Percentiles rank a stretch among this genome's conserved stretches.
phyloP scores from a whole-genome alignment of 768 basidiomycete genomes.

The Lentinula raphanica region DNA sequence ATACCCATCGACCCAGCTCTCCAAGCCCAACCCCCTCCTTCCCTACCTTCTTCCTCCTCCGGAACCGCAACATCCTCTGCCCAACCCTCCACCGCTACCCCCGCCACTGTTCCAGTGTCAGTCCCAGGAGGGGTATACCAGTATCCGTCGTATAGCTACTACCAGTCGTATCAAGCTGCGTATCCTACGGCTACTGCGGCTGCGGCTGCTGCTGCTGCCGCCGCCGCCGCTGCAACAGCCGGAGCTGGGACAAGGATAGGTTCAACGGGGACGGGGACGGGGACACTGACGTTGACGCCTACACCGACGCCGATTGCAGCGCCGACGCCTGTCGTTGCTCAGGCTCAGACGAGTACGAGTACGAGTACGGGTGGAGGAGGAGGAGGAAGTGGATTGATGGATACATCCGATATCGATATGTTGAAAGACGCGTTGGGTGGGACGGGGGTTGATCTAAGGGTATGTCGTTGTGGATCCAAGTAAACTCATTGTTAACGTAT shows the following conservation, averaged over 20 bases:
- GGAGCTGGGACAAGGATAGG: too few species aligned
- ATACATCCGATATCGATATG: constrained; percentile 55
- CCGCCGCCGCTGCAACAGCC: too few species aligned
- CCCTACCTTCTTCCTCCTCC: too few species aligned
- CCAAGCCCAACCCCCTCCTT: constrained; percentile 48
- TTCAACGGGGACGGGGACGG: constrained; percentile 26
- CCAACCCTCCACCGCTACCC: constrained; percentile 34
- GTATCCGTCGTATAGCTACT: constrained; percentile 34
- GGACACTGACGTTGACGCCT: constrained; percentile 17
- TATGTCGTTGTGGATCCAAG: constrained; percentile 26
- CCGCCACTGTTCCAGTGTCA: too few species aligned
- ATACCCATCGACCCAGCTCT: constrained; percentile 67
- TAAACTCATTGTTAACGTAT: background rate
- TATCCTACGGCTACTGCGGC: too few species aligned
- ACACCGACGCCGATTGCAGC: background rate
- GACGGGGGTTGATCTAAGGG: constrained; percentile 82
- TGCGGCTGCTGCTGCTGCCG: too few species aligned
- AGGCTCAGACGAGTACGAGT: too few species aligned
- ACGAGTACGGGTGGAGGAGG: constrained; percentile 14
- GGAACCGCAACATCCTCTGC: constrained; percentile 4
- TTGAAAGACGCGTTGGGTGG: constrained; percentile 82
- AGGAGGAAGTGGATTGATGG: constrained; percentile 11
- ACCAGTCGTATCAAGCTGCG: constrained; percentile 26
- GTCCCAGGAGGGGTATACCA: too few species aligned
- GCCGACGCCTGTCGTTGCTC: constrained; percentile 21